Evolutionary conservation across 192 early-diverging fungal genomes (phyloP), one percentile per base, ranked within the genome.

Genomic region (Piromyces sp.): DNA sequence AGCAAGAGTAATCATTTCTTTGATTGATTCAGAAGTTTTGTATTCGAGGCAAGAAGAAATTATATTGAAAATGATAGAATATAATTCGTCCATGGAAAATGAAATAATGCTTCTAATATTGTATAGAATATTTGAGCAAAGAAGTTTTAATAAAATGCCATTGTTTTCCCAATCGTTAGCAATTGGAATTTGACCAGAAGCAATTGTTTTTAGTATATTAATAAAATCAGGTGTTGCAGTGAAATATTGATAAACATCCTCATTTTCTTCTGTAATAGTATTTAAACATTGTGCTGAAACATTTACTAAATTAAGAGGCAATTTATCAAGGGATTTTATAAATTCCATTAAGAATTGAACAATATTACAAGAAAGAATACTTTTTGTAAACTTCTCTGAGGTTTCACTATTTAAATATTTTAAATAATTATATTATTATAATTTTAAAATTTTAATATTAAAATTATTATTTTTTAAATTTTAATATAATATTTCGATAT

Each of bases 51-150:
- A 68, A 11, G 26, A 68, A 9, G 51, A 68, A n/a, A 68, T n/a
- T 26, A 1, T 1, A 68, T n/a, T n/a, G 9, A 68, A 68, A 9
- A 68, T 68, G 9, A 68, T 68, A n/a, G 51, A 68, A n/a, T 68
- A 68, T 5, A 5, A 19, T 31, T 80, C 42, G 37, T 83, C 82
- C 29, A 58, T 40, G 13, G 58, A 30, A 26, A 83, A 29, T 42
- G 82, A 5, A 29, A 85, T 83, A 14, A 81, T 22, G 13, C 81
- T 80, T 80, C 85, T 86, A 29, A 90, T 26, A 83, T 92, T 91
- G 68, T 86, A 84, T 29, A 90, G 83, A 5, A 90, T 88, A 81
- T 91, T 92, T 81, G 92, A 93, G 12, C 90, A 87, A 15, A 96
- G 83, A 33, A 95, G 87, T 68, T 90, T 91, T 33, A 95, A 84